These are phyloP conservation scores for Exserohilum rostratum DNA, from an alignment of 2,329 filamentous ascomycete species.

Conservation along the genomic window DNA sequence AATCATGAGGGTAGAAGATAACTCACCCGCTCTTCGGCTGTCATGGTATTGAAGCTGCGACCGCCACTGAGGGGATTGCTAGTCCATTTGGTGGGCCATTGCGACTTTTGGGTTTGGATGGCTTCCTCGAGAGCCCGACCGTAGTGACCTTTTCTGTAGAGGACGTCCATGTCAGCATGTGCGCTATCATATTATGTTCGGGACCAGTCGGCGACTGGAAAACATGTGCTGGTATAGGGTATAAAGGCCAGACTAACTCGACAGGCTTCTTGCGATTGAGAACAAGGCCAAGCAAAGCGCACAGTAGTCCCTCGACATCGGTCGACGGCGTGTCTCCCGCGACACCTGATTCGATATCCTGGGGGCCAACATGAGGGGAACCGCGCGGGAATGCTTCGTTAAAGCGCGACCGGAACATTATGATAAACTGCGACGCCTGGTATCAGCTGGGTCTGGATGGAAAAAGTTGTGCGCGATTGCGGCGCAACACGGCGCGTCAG, in stretches of 20 bases:
- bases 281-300: slow-evolving; percentile 83
- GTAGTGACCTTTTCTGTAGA: slow-evolving; percentile 82
- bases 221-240: slow-evolving; percentile 8
- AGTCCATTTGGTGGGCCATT: slow-evolving; percentile 88
- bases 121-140: slow-evolving; percentile 93
- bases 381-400: slow-evolving; percentile 87
- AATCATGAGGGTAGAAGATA: background rate
- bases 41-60: slow-evolving; percentile 81
- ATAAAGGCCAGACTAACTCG: slow-evolving; percentile 71
- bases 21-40: slow-evolving; percentile 76
- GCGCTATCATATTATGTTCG: background rate
- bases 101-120: slow-evolving; percentile 78
- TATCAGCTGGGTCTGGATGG: slow-evolving; percentile 37
- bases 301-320: slow-evolving; percentile 85
- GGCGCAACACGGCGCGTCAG: slow-evolving; percentile 31
- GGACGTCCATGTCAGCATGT: slow-evolving; percentile 41
- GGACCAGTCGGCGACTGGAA: slow-evolving; percentile 27
- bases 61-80: slow-evolving; percentile 83
- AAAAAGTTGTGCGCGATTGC: slow-evolving; percentile 28
- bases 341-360: slow-evolving; percentile 90
- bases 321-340: slow-evolving; percentile 79
- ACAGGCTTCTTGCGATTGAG: slow-evolving; percentile 98
- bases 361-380: slow-evolving; percentile 86
- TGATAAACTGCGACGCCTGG: slow-evolving; percentile 74
- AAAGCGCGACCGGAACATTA: slow-evolving; percentile 97